Percentiles rank a stretch among this genome's conserved stretches.
These are phyloP conservation scores for Trametes cinnabarina DNA, from an alignment of 768 basidiomycete species.

Conservation along the genomic window DNA sequence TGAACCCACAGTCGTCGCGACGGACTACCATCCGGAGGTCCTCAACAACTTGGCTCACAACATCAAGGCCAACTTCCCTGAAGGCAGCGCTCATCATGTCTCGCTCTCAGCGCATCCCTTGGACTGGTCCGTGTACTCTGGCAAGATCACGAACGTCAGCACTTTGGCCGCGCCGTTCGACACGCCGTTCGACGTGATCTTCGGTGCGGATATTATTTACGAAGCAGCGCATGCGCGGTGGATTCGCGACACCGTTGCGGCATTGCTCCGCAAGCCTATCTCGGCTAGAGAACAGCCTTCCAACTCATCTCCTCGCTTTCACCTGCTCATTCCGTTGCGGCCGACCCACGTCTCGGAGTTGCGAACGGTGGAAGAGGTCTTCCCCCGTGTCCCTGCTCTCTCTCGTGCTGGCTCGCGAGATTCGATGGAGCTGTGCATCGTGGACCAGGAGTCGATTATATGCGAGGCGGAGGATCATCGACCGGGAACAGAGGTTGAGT, in stretches of 20 bases:
- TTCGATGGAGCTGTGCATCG: constrained; percentile 41
- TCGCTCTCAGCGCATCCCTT: constrained; percentile 31
- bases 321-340: constrained; percentile 77
- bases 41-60: constrained; percentile 49
- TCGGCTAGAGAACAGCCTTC: constrained; percentile 23
- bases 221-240: constrained; percentile 47
- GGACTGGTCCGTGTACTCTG: constrained; percentile 39
- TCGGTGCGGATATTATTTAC: constrained; percentile 57
- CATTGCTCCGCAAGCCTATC: constrained; percentile 36
- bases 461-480: constrained; percentile 44
- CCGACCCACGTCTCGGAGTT: constrained; percentile 61
- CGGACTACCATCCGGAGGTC: constrained; percentile 50
- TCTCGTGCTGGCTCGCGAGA: not conserved
- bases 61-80: constrained; percentile 36
- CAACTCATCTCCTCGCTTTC: constrained; percentile 43
- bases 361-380: constrained; percentile 53
- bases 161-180: constrained; percentile 24
- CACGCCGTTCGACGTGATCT: constrained; percentile 44
- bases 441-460: constrained; percentile 51
- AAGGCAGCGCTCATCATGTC: not conserved
- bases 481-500: constrained; percentile 51
- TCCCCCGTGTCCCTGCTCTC: constrained; percentile 30
- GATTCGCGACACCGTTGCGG: constrained; percentile 43
- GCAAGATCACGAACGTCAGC: not conserved
- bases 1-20: constrained; percentile 34